phyloP scores from a whole-genome alignment of 176 grass and related monocot genomes.

The Oryza rufipogon region DNA sequence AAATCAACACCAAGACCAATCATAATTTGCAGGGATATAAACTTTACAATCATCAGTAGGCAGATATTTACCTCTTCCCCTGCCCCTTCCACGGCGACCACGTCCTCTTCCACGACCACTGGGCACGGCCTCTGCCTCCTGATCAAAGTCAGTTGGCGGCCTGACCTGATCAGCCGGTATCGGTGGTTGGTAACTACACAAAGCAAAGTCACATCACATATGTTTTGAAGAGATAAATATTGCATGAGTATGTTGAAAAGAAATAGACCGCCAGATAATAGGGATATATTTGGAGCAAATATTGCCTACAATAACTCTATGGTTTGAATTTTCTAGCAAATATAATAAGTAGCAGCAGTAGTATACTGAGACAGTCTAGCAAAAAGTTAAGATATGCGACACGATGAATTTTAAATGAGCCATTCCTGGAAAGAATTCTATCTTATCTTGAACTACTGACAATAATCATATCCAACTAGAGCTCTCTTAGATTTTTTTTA shows the following conservation, averaged over 20 bases:
- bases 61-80: constrained; percentile 61
- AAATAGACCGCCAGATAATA: not conserved
- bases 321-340: not conserved
- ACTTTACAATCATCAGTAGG: not conserved
- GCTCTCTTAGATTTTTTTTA: not conserved
- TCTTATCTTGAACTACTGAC: not conserved
- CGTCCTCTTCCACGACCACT: constrained; percentile 58
- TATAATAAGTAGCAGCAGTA: not conserved
- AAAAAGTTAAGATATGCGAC: constrained; percentile 10
- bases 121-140: constrained; percentile 55
- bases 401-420: not conserved
- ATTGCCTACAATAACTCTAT: not conserved
- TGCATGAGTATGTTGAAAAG: not conserved
- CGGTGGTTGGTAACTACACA: constrained; percentile 68
- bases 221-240: not conserved
- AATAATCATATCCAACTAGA: not conserved
- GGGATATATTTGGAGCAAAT: constrained; percentile 5
- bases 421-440: not conserved
- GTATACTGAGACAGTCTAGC: not conserved
- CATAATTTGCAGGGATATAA: not conserved
- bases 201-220: constrained; percentile 10
- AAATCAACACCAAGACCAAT: not conserved
- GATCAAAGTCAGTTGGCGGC: constrained; percentile 54
- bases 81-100: constrained; percentile 55
- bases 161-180: constrained; percentile 76